Evolutionary conservation across 2,329 filamentous ascomycete genomes (phyloP), one percentile per base, ranked within the genome.

Genomic region (Ustulina deusta): DNA sequence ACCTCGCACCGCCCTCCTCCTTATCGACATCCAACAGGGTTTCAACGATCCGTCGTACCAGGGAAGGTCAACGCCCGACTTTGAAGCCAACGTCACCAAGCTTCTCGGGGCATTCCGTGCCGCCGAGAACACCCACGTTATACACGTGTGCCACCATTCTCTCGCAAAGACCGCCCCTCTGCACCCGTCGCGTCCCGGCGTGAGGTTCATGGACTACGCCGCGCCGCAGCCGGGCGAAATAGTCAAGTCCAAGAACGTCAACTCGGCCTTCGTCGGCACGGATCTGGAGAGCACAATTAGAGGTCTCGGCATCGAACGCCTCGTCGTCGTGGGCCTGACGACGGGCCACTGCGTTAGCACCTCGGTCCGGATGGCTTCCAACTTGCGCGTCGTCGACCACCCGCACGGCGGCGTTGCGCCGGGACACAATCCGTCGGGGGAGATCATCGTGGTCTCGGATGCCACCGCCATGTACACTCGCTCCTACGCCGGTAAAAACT

Each of bases 301-400:
- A 5, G 66, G 69, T 2, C 75, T 75, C 15, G 74, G 71, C 0
- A 74, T 83, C 17, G 65, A 78, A 10, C 81, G 83, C 65, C 74
- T 84, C 0, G 65, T 84, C 20, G 71, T 84, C 32, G 75, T 75
- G 1, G 83, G 83, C 0, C 66, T 85, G 63, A 83, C 81, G 3
- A 84, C 83, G 40, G 83, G 85, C 72, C 83, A 85, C 68, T 85
- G 83, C 61, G 82, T 85, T 15, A 83, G 80, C 64, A 85, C 83
- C 3, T 82, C 81, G 1, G 78, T 80, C 27, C 79, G 83, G 7
- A 83, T 84, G 82, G 83, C 83, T 0, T 80, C 76, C 20, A 85
- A 85, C 67, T 61, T 85, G 48, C 77, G 79, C 5, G 80, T 85
- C 17, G 79, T 81, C 46, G 79, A 82, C 67, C 65, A 68, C 29